A percentile compares a stretch with the other conserved stretches of the same genome.
phyloP scores from a whole-genome alignment of 2,329 filamentous ascomycete genomes.

The Microcera coccophila region DNA sequence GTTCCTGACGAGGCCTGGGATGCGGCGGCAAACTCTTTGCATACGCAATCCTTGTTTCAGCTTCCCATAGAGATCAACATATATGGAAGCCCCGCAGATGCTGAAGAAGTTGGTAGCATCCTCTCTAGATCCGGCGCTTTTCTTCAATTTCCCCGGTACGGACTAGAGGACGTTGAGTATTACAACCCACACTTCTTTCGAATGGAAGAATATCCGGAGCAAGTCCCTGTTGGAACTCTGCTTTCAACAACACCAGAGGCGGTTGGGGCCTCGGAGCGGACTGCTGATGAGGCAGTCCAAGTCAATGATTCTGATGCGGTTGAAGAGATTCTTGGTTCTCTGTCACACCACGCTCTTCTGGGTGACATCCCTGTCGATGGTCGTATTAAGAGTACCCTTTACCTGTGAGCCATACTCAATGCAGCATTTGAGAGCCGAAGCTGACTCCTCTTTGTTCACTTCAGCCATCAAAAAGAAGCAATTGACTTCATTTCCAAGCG shows the following conservation, averaged over 20 bases:
- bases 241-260: not conserved
- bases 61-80: slow-evolving; percentile 2
- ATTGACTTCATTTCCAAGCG: slow-evolving; percentile 1
- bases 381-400: slow-evolving; percentile 1
- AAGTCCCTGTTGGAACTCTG: not conserved
- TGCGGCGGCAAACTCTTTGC: not conserved
- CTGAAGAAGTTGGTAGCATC: slow-evolving; percentile 1
- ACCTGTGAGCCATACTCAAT: not conserved
- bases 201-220: slow-evolving; percentile 1
- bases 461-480: slow-evolving; percentile 2
- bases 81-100: not conserved
- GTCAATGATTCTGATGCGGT: slow-evolving; percentile 1
- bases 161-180: not conserved
- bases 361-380: not conserved
- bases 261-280: not conserved
- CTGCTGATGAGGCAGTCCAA: not conserved
- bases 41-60: too few relatives aligned
- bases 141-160: slow-evolving; percentile 1
- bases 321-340: slow-evolving; percentile 1
- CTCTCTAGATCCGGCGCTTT: slow-evolving; percentile 1
- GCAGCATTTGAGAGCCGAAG: not conserved
- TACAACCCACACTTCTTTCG: slow-evolving; percentile 3
- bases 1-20: not conserved
- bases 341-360: slow-evolving; percentile 1
- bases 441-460: not conserved